Evolutionary conservation across 148 eudicot species (phyloP).

Genomic region (Pouteria glomerata): DNA sequence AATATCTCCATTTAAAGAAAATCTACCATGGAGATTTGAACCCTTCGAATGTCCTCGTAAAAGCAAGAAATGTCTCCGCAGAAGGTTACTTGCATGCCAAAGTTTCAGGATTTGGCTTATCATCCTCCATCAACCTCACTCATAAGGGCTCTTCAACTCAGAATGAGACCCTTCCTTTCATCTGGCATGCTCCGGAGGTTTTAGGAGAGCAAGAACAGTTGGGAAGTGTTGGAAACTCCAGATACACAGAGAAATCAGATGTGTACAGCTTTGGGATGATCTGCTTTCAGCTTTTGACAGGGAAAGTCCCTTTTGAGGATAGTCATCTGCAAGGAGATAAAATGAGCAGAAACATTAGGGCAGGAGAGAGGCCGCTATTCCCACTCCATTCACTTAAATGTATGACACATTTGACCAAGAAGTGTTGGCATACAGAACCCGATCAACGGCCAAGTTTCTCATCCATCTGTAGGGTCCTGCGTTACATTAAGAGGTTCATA

Average conservation of each 20-base stretch:
- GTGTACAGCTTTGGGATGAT: constrained; percentile 85
- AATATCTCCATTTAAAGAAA: constrained; percentile 68
- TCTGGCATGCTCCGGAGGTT: constrained; percentile 79
- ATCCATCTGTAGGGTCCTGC: constrained; percentile 61
- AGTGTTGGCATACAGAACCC: constrained; percentile 76
- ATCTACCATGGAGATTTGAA: constrained; percentile 64
- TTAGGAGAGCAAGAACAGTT: constrained; percentile 47
- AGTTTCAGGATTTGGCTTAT: constrained; percentile 50
- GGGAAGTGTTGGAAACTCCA: constrained; percentile 12
- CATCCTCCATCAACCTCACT: constrained; percentile 22
- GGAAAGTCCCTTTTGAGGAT: constrained; percentile 77
- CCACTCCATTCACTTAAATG: constrained; percentile 61
- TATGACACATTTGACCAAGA: constrained; percentile 45
- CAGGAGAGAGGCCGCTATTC: constrained; percentile 79
- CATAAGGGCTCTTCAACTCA: constrained; percentile 25
- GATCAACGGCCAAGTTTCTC: constrained; percentile 63
- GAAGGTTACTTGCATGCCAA: constrained; percentile 59
- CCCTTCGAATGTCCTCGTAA: constrained; percentile 61
- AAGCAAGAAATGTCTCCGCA: constrained; percentile 24
- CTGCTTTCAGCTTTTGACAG: constrained; percentile 71
- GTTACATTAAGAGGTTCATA: constrained; percentile 53
- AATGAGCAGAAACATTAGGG: constrained; percentile 61
- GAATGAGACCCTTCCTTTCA: constrained; percentile 33
- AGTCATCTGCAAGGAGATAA: constrained; percentile 77
- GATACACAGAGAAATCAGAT: constrained; percentile 56